These are phyloP conservation scores for Pseudocercospora fijiensis DNA, from an alignment of 2,329 filamentous ascomycete genomes.

Conservation along the genomic window DNA sequence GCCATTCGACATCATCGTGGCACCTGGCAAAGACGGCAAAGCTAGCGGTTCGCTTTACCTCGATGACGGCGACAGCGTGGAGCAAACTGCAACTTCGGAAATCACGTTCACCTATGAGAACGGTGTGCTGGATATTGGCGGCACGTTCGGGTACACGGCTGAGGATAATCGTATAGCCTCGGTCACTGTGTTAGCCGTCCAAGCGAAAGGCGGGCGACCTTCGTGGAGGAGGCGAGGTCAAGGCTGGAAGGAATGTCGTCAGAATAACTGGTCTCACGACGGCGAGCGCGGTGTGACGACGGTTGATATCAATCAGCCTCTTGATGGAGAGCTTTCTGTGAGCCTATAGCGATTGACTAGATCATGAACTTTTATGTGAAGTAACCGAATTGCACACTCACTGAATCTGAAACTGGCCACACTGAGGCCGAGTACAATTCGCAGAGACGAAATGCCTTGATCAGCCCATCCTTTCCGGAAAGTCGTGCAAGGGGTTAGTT, in stretches of 20 bases:
- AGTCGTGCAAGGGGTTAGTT: not conserved
- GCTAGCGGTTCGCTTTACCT: constrained; percentile 70
- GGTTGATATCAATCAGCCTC: constrained; percentile 10
- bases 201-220: constrained; percentile 2
- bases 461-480: not conserved
- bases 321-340: constrained; percentile 15
- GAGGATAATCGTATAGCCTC: constrained; percentile 10
- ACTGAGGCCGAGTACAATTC: too few relatives aligned
- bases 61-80: constrained; percentile 70
- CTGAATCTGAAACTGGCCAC: too few relatives aligned
- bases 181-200: constrained; percentile 13
- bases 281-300: constrained; percentile 8
- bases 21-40: constrained; percentile 60
- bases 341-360: constrained; percentile 1
- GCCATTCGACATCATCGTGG: constrained; percentile 69
- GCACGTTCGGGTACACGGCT: constrained; percentile 18
- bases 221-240: constrained; percentile 6
- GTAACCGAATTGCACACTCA: too few relatives aligned
- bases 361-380: too few relatives aligned
- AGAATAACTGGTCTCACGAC: constrained; percentile 9
- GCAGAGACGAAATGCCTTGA: not conserved
- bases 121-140: constrained; percentile 35
- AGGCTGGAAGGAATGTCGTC: constrained; percentile 7
- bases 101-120: constrained; percentile 60
- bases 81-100: constrained; percentile 56